Conservation (phyloP, 2,329 filamentous ascomycete genomes). For the Aspergillus viridinutans region DNA sequence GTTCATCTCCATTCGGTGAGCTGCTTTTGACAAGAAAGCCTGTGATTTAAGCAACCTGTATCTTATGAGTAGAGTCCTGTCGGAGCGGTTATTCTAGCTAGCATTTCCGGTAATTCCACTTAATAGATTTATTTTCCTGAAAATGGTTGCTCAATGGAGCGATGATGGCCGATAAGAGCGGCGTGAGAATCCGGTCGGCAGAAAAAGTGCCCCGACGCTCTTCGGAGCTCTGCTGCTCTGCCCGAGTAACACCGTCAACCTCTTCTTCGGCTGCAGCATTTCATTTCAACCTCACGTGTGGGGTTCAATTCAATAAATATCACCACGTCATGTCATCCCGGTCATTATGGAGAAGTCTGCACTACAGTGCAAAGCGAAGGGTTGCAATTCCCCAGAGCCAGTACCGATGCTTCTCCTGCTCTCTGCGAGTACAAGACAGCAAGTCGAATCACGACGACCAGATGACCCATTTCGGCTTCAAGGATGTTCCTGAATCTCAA, state of each 20-base stretch:
- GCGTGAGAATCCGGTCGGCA: slow-evolving; percentile 1
- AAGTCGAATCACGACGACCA: slow-evolving; percentile 45
- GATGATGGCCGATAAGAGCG: background rate
- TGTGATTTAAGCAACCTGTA: background rate
- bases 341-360: slow-evolving; percentile 35
- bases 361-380: slow-evolving; percentile 31
- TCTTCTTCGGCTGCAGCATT: background rate
- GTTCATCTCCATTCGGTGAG: background rate
- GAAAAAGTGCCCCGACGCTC: background rate
- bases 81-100: background rate
- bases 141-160: too few relatives aligned
- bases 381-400: slow-evolving; percentile 23
- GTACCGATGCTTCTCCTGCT: slow-evolving; percentile 51
- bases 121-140: background rate
- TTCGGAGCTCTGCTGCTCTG: background rate
- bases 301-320: background rate
- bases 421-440: slow-evolving; percentile 37
- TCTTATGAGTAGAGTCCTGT: background rate
- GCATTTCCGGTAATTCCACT: background rate
- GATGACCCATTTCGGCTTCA: slow-evolving; percentile 86
- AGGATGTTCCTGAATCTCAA: slow-evolving; percentile 74
- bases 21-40: background rate
- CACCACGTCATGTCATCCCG: slow-evolving; percentile 29
- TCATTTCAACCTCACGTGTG: background rate
- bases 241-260: background rate